Base-by-base conservation (phyloP, 257 asterid species). In the Marsdenia floribunda region DNA sequence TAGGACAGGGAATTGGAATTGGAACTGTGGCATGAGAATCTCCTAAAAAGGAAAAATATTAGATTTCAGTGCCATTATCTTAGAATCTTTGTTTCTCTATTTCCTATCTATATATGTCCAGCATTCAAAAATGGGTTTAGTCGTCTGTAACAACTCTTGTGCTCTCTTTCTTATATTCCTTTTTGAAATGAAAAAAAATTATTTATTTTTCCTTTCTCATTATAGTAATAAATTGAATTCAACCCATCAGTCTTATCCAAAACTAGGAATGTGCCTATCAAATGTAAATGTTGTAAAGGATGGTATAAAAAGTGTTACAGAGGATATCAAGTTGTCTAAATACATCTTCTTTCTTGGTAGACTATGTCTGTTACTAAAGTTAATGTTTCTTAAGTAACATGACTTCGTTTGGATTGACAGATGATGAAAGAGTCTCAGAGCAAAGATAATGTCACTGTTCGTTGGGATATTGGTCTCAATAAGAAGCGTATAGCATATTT, bases 341-440 rank as follows among this genome's bases (percentile, higher is more conserved):
- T 63, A 19, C 61, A 18, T 29, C 3, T 52, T 67, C 37, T 72
- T 16, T 55, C 38, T 22, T 4, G 74, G 29, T 37, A 61, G n/a
- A 15, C 18, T 57, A 68, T 2, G 42, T 60, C n/a, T 3, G n/a
- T 13, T 29, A 2, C 8, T 52, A 4, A 3, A 66, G 11, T 26
- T 21, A 61, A 16, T 76, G 46, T 46, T 22, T 3, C 60, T 35
- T 70, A 44, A 7, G 24, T 61, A 3, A 78, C 8, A 18, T 40
- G 49, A 44, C 19, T 58, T 71, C 47, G 52, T 19, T 22, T 58
- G 67, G 29, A 35, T 78, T 79, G 73, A 66, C 83, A 95, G 98
- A 95, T 92, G 98, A 95, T 95, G 98, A 95, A 95, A 86, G 99
- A 93, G 88, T 93, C 99, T 70, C 98, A 95, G 83, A 95, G 99